Base-by-base conservation (phyloP, 2,329 filamentous ascomycete species). In the Chrysosporium keratinophilum region DNA sequence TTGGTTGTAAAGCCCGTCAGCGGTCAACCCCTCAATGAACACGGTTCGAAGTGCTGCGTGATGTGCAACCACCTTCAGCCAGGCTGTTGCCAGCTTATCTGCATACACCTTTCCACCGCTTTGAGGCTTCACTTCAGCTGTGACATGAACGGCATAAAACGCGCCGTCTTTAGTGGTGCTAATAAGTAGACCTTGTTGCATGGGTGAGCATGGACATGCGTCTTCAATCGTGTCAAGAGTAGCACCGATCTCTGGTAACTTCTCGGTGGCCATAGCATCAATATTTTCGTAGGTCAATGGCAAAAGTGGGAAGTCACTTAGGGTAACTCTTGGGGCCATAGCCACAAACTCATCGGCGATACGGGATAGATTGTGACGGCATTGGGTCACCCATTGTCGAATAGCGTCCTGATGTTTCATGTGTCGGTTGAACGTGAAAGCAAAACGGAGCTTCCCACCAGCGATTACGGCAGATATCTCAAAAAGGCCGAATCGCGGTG, bases 381-480 rank as follows among this genome's bases (percentile, higher is more conserved):
- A 77, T 41, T 66, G 61, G 1, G 64, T 57, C 2, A 76, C 66
- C 75, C 74, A 77, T 17, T 66, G 55, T 10, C 64, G 61, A 35
- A 78, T 73, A 1, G 65, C 62, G 0, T 63, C 57, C 54, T 74
- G 69, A 54, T 75, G 72, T 11, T 63, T 64, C 72, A 76, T 77
- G 34, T 71, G 61, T 6, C 67, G 62, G 57, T 77, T 77, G 63
- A 74, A 77, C 0, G 72, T 73, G 58, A 78, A 78, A 0, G 73
- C 72, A 17, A 78, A 69, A 34, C 73, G 72, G 17, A 78, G 64
- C 14, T 65, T 65, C 0, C 72, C 74, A 43, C 73, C 69, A 17
- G 73, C 68, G 6, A 78, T 66, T 20, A 76, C 72, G 0, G 76
- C 75, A 1, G 74, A 73, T 4, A 78, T 70, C 54, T 79, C 76